Conservation (phyloP, 1,139 yeast genomes). For the Arxiozyma bovina region DNA sequence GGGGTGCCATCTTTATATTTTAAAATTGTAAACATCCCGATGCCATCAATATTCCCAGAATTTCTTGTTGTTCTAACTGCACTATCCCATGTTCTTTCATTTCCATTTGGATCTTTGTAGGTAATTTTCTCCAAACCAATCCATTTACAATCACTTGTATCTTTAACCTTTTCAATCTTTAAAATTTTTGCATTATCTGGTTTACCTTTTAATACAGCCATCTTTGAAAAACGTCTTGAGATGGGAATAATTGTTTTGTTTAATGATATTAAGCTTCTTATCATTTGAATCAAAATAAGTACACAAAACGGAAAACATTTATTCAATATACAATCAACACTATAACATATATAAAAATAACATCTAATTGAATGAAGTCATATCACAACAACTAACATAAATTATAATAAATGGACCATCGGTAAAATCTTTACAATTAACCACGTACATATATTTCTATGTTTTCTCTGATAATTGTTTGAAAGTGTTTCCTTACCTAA, state of each 20-base stretch:
- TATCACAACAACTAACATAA: too few species aligned
- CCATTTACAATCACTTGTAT: conserved; percentile 47
- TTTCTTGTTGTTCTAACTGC: conserved; percentile 78
- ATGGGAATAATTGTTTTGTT: neutral
- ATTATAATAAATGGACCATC: too few species aligned
- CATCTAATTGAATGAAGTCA: neutral
- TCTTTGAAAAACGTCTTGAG: conserved; percentile 9
- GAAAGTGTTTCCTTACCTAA: neutral
- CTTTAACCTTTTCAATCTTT: conserved; percentile 28
- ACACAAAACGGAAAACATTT: neutral
- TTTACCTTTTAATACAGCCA: conserved; percentile 27
- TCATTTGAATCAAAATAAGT: neutral
- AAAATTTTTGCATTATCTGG: conserved; percentile 36
- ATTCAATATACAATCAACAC: neutral
- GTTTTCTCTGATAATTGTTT: too few species aligned
- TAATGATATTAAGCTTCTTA: neutral
- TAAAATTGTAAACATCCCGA: conserved; percentile 72
- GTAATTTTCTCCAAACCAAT: conserved; percentile 52
- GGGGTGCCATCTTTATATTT: conserved; percentile 41
- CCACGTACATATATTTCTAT: too few species aligned
- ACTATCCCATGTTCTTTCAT: conserved; percentile 69
- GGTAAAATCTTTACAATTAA: too few species aligned
- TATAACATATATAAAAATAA: too few species aligned
- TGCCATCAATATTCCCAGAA: conserved; percentile 65
- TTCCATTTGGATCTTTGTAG: conserved; percentile 63